A percentile compares a stretch with the other conserved stretches of the same genome.
These are phyloP conservation scores for Mucor velutinosus DNA, from an alignment of 371 early-diverging fungal species.

Conservation along the genomic window DNA sequence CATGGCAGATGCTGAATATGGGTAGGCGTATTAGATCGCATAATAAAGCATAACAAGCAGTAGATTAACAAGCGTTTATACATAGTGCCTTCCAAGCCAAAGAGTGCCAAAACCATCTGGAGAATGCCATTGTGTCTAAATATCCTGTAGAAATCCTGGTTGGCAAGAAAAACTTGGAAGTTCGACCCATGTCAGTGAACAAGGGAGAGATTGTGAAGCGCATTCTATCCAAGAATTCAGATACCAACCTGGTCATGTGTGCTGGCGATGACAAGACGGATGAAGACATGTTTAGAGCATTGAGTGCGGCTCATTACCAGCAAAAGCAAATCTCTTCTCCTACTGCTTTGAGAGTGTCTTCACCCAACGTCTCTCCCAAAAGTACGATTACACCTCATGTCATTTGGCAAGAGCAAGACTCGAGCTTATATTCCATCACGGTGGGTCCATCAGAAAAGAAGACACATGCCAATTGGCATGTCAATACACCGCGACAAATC, in stretches of 20 bases:
- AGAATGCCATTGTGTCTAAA: slow-evolving; percentile 81
- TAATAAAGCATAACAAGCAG: neutral
- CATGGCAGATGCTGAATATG: slow-evolving; percentile 84
- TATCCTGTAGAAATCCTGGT: slow-evolving; percentile 90
- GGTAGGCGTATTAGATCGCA: slow-evolving; percentile 22
- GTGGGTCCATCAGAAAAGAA: slow-evolving; percentile 80
- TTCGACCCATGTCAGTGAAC: slow-evolving; percentile 78
- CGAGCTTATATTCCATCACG: slow-evolving; percentile 52
- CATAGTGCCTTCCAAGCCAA: slow-evolving; percentile 71
- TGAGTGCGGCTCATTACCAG: slow-evolving; percentile 17
- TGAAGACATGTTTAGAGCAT: slow-evolving; percentile 91
- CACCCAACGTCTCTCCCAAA: slow-evolving; percentile 12
- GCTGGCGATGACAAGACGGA: slow-evolving; percentile 97
- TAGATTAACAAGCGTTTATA: neutral
- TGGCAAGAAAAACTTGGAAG: slow-evolving; percentile 98
- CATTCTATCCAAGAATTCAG: slow-evolving; percentile 56
- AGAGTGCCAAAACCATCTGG: slow-evolving; percentile 90
- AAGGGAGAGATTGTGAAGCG: slow-evolving; percentile 96
- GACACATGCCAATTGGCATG: slow-evolving; percentile 84
- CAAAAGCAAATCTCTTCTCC: neutral
- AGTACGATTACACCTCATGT: slow-evolving; percentile 5
- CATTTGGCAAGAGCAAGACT: slow-evolving; percentile 11
- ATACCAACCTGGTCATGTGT: slow-evolving; percentile 89
- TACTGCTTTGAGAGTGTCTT: neutral
- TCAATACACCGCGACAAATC: slow-evolving; percentile 52